These are phyloP conservation scores for Acanthamoeba lugdunensis DNA, from an alignment of 208 protist genomes.

Conservation along the genomic window DNA sequence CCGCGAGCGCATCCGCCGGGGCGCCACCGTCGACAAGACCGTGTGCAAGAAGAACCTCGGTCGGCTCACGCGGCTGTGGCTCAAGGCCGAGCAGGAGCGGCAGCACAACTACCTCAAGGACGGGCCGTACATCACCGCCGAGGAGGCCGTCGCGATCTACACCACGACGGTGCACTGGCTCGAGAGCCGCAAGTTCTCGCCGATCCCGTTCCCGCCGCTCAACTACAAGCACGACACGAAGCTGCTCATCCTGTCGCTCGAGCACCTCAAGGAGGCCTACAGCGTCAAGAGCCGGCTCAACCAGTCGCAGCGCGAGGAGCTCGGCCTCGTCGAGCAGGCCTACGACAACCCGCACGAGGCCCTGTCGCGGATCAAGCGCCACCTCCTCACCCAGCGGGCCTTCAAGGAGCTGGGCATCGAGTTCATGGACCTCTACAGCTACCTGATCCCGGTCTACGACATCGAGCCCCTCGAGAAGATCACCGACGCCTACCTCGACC, in stretches of 20 bases:
- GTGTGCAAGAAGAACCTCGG: slow-evolving; percentile 99
- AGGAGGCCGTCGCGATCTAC: slow-evolving; percentile 98
- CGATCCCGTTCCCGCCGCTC: slow-evolving; percentile 99
- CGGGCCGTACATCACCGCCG: slow-evolving; percentile 96
- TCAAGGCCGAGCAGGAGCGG: slow-evolving; percentile 99
- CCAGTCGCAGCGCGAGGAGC: slow-evolving; percentile 98
- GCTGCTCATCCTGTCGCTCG: slow-evolving; percentile 98
- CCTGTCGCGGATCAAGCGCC: slow-evolving; percentile 98
- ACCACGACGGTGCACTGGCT: slow-evolving; percentile 99
- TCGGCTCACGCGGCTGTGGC: slow-evolving; percentile 97
- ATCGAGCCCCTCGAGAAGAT: slow-evolving; percentile 99
- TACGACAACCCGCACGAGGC: slow-evolving; percentile 99
- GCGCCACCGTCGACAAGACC: slow-evolving; percentile 99
- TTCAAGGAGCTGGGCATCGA: slow-evolving; percentile 99
- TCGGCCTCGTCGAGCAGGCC: slow-evolving; percentile 99
- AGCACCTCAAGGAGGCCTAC: slow-evolving; percentile 98
- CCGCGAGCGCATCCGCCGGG: slow-evolving; percentile 97
- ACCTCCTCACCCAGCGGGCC: slow-evolving; percentile 96
- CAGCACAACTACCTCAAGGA: slow-evolving; percentile 97
- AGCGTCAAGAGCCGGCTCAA: slow-evolving; percentile 98
- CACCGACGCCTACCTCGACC: slow-evolving; percentile 99
- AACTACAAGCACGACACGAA: slow-evolving; percentile 99
- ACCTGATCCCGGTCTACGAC: slow-evolving; percentile 98
- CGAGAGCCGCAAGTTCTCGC: slow-evolving; percentile 97
- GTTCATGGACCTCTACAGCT: slow-evolving; percentile 99